A percentile compares a stretch with the other conserved stretches of the same genome.
Evolutionary conservation across 2,329 filamentous ascomycete genomes (phyloP).

Genomic region (Cadophora luteo-olivacea): DNA sequence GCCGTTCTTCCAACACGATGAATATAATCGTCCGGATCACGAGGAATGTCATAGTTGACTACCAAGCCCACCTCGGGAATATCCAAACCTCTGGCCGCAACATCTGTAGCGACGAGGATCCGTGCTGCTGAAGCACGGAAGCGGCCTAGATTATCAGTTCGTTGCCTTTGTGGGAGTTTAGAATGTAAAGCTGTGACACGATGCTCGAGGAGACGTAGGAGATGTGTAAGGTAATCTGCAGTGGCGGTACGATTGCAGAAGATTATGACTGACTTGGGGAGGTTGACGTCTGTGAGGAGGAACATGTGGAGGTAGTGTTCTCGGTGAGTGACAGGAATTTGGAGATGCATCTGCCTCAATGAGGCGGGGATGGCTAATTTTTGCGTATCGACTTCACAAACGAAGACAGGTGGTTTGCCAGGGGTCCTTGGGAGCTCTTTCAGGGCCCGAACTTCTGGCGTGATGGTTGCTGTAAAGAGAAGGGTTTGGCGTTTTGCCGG

Average conservation of each 20-base stretch:
- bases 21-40: conserved; percentile 97
- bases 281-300: conserved; percentile 78
- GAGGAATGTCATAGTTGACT: conserved; percentile 93
- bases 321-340: conserved; percentile 89
- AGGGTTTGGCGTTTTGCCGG: conserved; percentile 85
- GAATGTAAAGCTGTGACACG: conserved; percentile 92
- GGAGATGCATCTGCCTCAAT: conserved; percentile 83
- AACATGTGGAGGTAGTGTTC: conserved; percentile 95
- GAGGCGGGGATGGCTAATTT: conserved; percentile 79
- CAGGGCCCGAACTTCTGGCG: conserved; percentile 85
- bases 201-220: conserved; percentile 85
- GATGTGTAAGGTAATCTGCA: conserved; percentile 86
- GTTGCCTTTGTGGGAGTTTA: conserved; percentile 81
- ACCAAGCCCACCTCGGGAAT: conserved; percentile 92
- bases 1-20: conserved; percentile 96
- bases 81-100: conserved; percentile 92
- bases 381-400: conserved; percentile 85
- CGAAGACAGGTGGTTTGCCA: conserved; percentile 78
- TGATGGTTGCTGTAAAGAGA: conserved; percentile 95
- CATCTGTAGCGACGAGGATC: conserved; percentile 92
- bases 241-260: conserved; percentile 94
- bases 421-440: conserved; percentile 76
- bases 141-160: conserved; percentile 85
- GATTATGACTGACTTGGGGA: conserved; percentile 80
- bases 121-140: conserved; percentile 90